phyloP scores from a whole-genome alignment of 768 basidiomycete genomes.

The Lentinula guzmanii region DNA sequence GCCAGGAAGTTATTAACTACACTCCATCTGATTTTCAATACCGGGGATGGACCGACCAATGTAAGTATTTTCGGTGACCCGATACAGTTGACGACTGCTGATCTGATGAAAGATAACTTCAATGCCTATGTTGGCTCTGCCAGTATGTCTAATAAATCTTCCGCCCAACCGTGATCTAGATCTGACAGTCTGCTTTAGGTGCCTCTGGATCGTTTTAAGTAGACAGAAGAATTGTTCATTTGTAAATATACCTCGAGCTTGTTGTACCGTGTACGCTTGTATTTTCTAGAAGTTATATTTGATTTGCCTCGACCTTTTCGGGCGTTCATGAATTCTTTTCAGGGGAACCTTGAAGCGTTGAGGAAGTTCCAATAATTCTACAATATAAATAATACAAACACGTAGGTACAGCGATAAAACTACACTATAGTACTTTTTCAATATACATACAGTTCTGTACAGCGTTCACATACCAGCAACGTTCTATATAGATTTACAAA shows the following conservation, averaged over 20 bases:
- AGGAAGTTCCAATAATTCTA: background rate
- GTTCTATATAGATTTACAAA: background rate
- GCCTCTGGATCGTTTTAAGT: background rate
- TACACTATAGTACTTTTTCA: background rate
- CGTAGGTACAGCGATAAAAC: background rate
- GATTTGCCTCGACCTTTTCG: background rate
- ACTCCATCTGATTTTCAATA: conserved; percentile 40
- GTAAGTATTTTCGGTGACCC: conserved; percentile 16
- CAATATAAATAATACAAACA: conserved; percentile 1
- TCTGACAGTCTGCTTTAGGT: background rate
- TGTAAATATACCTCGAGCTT: background rate
- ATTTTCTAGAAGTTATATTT: background rate
- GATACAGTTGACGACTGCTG: background rate
- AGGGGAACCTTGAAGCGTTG: too few relatives aligned
- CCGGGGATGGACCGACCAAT: conserved; percentile 25
- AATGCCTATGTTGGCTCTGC: conserved; percentile 56
- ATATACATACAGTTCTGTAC: background rate
- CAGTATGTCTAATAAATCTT: conserved; percentile 19
- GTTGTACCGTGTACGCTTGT: background rate
- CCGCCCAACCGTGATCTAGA: background rate
- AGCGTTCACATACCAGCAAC: background rate
- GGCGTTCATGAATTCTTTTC: background rate
- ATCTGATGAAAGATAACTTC: conserved; percentile 47
- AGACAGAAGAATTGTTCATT: background rate
- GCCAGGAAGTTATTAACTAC: conserved; percentile 43